Base-by-base conservation (phyloP, 2,329 filamentous ascomycete species). In the Talaromyces sp. region DNA sequence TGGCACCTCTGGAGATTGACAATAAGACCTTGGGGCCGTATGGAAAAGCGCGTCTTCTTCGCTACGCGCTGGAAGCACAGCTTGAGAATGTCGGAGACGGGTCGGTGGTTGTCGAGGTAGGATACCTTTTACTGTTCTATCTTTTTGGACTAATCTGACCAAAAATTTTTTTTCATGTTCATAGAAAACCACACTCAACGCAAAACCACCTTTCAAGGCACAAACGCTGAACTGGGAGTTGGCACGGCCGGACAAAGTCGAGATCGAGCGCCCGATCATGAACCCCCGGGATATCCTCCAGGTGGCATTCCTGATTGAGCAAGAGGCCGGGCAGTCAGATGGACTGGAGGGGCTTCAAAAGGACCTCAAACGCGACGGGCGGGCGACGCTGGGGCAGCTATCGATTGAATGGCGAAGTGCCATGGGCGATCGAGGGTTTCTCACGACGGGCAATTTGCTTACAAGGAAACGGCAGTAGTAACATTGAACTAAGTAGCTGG, bases 71-170 rank as follows among this genome's bases (percentile, higher is more conserved):
- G 55, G 95, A 99, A 75, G 95, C 93, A 27, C 95, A 99, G 78
- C 77, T 99, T 61, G 95, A 99, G 79, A 99, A 98, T 75, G 90
- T 93, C 70, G 91, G 91, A 53, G 93, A 97, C 72, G 87, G 88
- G 51, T 81, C 87, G 4, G 89, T 98, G 65, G 85, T 90, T 70
- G 82, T 99, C 56, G 90, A 96, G 75, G 82, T 84, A 69, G 29
- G 67, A 68, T 27, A 13, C 50, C 17, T 41, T 61, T 27, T 43
- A 4, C 19, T 19, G 4, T 21, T 6, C 7, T 21, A 57, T 10
- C 24, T 27, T 7, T 26, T n/a, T 14, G 10, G 14, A 32, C 10
- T 31, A 9, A n/a, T n/a, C n/a, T 38, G 32, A 19, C 31, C n/a
- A 3, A 35, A 53, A 10, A 11, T 29, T 41, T n/a, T 24, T 31